phyloP scores from a whole-genome alignment of 352 stramenopile genomes.

The Thalassiosira mediterranea region DNA sequence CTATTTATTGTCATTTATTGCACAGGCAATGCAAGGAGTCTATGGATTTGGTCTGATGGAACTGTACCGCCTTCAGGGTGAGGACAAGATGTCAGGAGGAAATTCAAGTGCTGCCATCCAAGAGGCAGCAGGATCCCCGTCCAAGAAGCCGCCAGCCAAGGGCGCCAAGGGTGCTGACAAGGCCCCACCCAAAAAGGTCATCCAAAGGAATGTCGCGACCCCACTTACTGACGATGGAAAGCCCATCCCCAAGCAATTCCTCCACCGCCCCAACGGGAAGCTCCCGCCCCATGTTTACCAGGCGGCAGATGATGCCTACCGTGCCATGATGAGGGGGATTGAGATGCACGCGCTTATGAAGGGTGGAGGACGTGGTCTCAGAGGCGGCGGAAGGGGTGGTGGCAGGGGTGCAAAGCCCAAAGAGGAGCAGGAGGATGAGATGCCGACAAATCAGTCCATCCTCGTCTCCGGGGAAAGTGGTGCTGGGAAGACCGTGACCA shows the following conservation, averaged over 20 bases:
- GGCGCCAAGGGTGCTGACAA: too few relatives aligned
- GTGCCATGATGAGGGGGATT: slow-evolving; percentile 68
- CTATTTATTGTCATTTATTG: too few relatives aligned
- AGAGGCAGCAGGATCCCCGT: too few relatives aligned
- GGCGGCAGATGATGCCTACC: slow-evolving; percentile 72
- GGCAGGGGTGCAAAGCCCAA: background rate
- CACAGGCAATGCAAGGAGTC: slow-evolving; percentile 54
- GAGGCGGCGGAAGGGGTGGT: background rate
- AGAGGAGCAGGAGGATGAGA: slow-evolving; percentile 17
- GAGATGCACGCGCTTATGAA: slow-evolving; percentile 40
- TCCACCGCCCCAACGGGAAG: slow-evolving; percentile 43
- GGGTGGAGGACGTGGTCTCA: slow-evolving; percentile 1
- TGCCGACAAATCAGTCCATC: slow-evolving; percentile 80
- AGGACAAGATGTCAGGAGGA: slow-evolving; percentile 17
- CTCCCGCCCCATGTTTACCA: slow-evolving; percentile 69
- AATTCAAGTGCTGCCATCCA: background rate
- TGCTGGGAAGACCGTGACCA: slow-evolving; percentile 94
- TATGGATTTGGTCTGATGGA: slow-evolving; percentile 59
- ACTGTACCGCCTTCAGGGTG: slow-evolving; percentile 47
- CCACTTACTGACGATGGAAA: slow-evolving; percentile 37
- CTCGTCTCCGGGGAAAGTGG: slow-evolving; percentile 93
- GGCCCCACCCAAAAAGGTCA: background rate
- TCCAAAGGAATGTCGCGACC: background rate
- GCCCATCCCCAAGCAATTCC: slow-evolving; percentile 30
- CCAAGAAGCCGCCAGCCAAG: background rate